Base-by-base conservation (phyloP, 345 rosid genomes). In the Euphorbia peplus region DNA sequence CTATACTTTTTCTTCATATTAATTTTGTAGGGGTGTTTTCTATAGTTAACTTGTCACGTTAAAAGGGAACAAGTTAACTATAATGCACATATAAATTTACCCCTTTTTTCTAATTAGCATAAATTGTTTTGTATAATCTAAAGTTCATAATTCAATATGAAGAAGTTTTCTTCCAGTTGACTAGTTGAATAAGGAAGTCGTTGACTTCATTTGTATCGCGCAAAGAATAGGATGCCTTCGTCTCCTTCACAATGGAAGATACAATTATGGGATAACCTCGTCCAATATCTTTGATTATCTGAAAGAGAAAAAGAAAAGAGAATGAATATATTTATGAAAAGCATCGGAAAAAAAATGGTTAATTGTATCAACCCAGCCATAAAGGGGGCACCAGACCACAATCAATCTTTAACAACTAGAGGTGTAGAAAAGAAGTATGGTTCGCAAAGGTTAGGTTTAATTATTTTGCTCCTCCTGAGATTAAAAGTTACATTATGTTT, bases 261-360 rank as follows among this genome's bases (percentile, higher is more conserved):
- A 87, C 91, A 3, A 85, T 52, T 18, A 87, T 80, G 21, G 87
- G 74, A 65, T 74, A 80, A 18, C 89, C 91, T 77, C 72, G 66
- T 1, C 75, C 71, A 41, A 80, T 78, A 4, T 70, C 68, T 57
- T 68, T 68, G 64, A 85, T 71, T 28, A 77, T 84, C 90, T 83
- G 76, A 50, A 72, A 32, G 11, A 52, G 4, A 12, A 47, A 0
- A 32, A 56, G 26, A 18, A 70, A 15, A 22, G 39, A 21, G 39
- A 21, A 25, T 26, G 3, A 57, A 0, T 47, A 15, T 16, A 14
- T 44, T 44, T 44, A 2, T 44, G 12, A 44, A 13, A 44, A 44
- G 12, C 2, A 2, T 44, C 48, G 9, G 48, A 44, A 44, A 44
- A 14, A 44, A 44, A 44, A 14, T 0, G 3, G 1, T 56, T 3